Evolutionary conservation across 495 filamentous ascomycete species (phyloP), one percentile per base, ranked within the genome.

Genomic region (Bacidia rubella): DNA sequence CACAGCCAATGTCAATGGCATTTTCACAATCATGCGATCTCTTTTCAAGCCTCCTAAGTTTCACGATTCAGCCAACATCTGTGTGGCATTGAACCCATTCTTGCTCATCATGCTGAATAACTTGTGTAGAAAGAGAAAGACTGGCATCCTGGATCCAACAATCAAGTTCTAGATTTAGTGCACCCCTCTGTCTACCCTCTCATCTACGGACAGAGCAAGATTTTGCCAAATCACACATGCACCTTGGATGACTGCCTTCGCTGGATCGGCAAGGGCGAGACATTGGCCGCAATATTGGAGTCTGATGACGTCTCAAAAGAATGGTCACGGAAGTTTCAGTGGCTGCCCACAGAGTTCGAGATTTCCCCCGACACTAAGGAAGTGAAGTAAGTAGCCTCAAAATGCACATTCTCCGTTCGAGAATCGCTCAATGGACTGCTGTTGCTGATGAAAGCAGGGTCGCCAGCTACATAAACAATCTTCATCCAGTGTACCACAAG

Each of bases 121-220:
- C n/a, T n/a, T 35, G 5, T 15, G 41, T 20, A 44, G 41, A 1
- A 51, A 62, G 0, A 19, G 65, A 42, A 77, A 76, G 80, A 83
- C 54, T 83, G 77, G 69, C 76, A 80, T 55, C 78, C 78, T 0
- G 63, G 70, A 2, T 76, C 75, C 1, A 66, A 77, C 49, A 55
- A 60, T 0, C 70, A 72, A 47, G 81, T 83, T 0, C 66, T 82
- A 0, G 69, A 84, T 57, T 62, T 84, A 1, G 72, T 84, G 11
- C 73, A 83, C 56, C 80, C 79, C 0, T 81, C 77, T 0, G 62
- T 82, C 3, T 84, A 71, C 51, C 79, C 81, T 2, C 55, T 84
- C 0, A 53, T 78, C 2, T 80, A 77, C 49, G 79, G 78, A 0
- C 65, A 60, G 15, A 74, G 72, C 0, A 65, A 68, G 11, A 69